phyloP scores from a whole-genome alignment of 75 land plant species.

The Picea sitchensis region DNA sequence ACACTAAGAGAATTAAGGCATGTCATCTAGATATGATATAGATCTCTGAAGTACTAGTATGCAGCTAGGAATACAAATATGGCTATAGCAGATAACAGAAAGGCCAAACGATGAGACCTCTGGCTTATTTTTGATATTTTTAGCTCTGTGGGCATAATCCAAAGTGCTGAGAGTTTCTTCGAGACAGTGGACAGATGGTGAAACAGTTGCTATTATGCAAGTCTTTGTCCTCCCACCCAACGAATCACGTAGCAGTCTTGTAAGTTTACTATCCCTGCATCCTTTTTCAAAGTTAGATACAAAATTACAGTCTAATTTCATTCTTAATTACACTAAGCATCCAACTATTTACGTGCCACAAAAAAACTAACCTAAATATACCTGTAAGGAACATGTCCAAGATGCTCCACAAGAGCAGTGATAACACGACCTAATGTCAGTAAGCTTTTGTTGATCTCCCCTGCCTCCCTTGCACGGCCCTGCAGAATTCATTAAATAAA shows the following conservation, averaged over 20 bases:
- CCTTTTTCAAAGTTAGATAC: constrained; percentile 1
- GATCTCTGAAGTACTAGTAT: neutral
- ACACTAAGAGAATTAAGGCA: neutral
- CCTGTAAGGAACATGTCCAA: constrained; percentile 98
- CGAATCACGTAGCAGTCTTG: constrained; percentile 90
- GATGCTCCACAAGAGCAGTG: constrained; percentile 94
- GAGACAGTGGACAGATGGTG: constrained; percentile 93
- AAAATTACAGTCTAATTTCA: neutral
- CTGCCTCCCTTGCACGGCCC: constrained; percentile 99
- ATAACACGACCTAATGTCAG: constrained; percentile 95
- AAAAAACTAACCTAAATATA: constrained; percentile 12
- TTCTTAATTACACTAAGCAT: neutral
- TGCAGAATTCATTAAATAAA: constrained; percentile 13
- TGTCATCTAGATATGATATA: neutral
- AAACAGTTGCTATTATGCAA: constrained; percentile 97
- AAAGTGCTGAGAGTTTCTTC: constrained; percentile 98
- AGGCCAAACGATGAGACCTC: constrained; percentile 52
- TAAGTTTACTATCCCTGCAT: constrained; percentile 94
- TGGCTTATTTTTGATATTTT: constrained; percentile 94
- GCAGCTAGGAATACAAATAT: neutral
- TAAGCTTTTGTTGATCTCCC: constrained; percentile 97
- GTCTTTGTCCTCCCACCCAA: constrained; percentile 97
- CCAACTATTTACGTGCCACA: neutral
- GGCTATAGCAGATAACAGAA: neutral
- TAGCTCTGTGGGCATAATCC: constrained; percentile 97